These are phyloP conservation scores for Plenodomus tracheiphilus DNA, from an alignment of 2,329 filamentous ascomycete species.

Conservation along the genomic window DNA sequence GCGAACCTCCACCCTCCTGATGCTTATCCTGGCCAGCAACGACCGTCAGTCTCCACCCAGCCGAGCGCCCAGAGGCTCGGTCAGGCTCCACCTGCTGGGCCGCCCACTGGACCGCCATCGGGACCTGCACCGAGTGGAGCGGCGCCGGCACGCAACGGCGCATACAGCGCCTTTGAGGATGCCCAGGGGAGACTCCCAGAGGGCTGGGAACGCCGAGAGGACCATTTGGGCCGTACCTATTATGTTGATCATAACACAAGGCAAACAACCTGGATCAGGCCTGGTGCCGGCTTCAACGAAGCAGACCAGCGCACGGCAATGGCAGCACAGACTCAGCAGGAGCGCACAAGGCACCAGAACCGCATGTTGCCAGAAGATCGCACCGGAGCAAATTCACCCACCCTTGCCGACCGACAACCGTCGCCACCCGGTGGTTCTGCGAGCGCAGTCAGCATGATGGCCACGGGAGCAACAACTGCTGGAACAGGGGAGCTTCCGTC, in stretches of 20 bases:
- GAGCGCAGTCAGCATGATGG: slow-evolving; percentile 81
- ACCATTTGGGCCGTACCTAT: slow-evolving; percentile 92
- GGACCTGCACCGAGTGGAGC: slow-evolving; percentile 31
- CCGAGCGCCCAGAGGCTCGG: slow-evolving; percentile 31
- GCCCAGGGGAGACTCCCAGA: slow-evolving; percentile 88
- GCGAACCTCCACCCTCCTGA: slow-evolving; percentile 43
- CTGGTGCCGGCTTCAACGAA: slow-evolving; percentile 75
- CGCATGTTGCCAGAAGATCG: slow-evolving; percentile 93
- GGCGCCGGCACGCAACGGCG: slow-evolving; percentile 49
- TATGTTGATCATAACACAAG: slow-evolving; percentile 98
- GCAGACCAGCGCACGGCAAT: slow-evolving; percentile 76
- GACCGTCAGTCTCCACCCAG: slow-evolving; percentile 26
- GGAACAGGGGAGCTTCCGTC: slow-evolving; percentile 93
- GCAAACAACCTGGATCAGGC: slow-evolving; percentile 94
- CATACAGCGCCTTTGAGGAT: slow-evolving; percentile 92
- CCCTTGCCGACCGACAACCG: slow-evolving; percentile 60
- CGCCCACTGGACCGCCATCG: slow-evolving; percentile 50
- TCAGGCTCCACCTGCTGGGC: slow-evolving; percentile 34
- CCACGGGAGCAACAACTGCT: slow-evolving; percentile 90
- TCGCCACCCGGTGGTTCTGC: slow-evolving; percentile 45
- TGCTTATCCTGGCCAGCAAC: slow-evolving; percentile 41
- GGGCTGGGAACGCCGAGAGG: slow-evolving; percentile 94
- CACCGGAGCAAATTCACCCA: slow-evolving; percentile 90
- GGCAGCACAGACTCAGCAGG: slow-evolving; percentile 89
- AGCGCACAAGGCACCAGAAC: slow-evolving; percentile 92